Conservation (phyloP, 1,284 basidiomycete species). For the Golubevia sp. region DNA sequence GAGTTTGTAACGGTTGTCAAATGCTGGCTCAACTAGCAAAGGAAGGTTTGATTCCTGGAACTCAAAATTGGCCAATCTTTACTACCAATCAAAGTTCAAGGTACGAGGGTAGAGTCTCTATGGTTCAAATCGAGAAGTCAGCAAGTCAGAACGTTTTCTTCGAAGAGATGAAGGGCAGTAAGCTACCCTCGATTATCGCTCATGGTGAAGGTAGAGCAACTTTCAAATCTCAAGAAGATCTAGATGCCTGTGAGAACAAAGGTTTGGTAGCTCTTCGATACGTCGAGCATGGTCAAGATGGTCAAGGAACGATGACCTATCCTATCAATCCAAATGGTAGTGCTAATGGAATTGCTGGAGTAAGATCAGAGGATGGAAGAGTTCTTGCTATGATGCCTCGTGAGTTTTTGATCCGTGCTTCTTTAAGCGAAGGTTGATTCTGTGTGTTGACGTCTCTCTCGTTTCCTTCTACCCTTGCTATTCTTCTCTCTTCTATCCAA, state of each 20-base stretch:
- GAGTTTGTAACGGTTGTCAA: constrained; percentile 98
- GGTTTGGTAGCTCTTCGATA: constrained; percentile 44
- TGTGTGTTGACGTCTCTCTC: background rate
- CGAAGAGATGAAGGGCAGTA: constrained; percentile 41
- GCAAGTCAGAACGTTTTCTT: constrained; percentile 40
- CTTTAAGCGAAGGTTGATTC: too few species aligned
- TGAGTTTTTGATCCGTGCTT: too few species aligned
- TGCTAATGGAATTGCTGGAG: constrained; percentile 81
- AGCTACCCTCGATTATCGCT: constrained; percentile 48
- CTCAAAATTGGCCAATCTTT: constrained; percentile 46
- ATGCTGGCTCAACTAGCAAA: constrained; percentile 79
- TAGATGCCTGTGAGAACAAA: constrained; percentile 17
- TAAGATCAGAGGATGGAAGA: constrained; percentile 82
- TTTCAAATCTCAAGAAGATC: constrained; percentile 22
- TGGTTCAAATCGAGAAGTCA: constrained; percentile 25
- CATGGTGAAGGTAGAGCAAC: constrained; percentile 54
- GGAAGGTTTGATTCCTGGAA: constrained; percentile 35
- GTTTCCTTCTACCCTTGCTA: background rate
- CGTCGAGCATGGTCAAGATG: constrained; percentile 25
- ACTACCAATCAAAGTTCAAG: constrained; percentile 45
- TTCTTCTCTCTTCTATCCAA: background rate
- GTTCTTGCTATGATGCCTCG: constrained; percentile 93
- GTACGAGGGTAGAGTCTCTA: constrained; percentile 48
- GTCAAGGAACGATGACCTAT: constrained; percentile 25
- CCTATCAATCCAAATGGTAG: constrained; percentile 86